These are phyloP conservation scores for Aspergillus sp. DNA, from an alignment of 2,329 filamentous ascomycete species.

Conservation along the genomic window DNA sequence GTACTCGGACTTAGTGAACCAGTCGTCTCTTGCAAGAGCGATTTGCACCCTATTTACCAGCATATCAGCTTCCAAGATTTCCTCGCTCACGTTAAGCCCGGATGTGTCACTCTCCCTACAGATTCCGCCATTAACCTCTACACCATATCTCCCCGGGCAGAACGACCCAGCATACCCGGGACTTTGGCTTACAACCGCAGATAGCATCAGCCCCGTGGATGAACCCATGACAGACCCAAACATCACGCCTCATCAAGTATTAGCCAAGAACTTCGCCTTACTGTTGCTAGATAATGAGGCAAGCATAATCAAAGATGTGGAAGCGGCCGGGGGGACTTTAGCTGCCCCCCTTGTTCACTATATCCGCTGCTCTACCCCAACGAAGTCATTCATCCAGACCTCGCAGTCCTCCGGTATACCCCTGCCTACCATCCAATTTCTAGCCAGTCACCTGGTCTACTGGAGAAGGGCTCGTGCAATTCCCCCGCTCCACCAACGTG, in stretches of 20 bases:
- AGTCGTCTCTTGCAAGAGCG: slow-evolving; percentile 76
- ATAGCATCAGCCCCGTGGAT: slow-evolving; percentile 72
- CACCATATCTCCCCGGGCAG: slow-evolving; percentile 69
- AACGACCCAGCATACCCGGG: slow-evolving; percentile 70
- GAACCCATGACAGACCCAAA: slow-evolving; percentile 60
- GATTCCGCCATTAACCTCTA: slow-evolving; percentile 63
- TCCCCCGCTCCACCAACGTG: slow-evolving; percentile 82
- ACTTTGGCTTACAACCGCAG: slow-evolving; percentile 84
- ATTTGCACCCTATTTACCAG: slow-evolving; percentile 80
- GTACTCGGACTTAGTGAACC: slow-evolving; percentile 50
- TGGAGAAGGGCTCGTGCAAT: slow-evolving; percentile 93
- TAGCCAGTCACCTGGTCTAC: slow-evolving; percentile 91
- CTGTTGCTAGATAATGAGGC: slow-evolving; percentile 81
- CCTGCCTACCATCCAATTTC: slow-evolving; percentile 76
- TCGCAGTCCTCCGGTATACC: slow-evolving; percentile 64
- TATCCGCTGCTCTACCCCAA: slow-evolving; percentile 59
- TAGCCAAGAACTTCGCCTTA: slow-evolving; percentile 84
- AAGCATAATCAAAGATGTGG: slow-evolving; percentile 69
- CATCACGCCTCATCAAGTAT: slow-evolving; percentile 51
- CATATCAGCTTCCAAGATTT: slow-evolving; percentile 81
- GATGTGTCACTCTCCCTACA: slow-evolving; percentile 62
- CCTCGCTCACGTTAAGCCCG: slow-evolving; percentile 73
- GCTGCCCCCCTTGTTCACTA: slow-evolving; percentile 76
- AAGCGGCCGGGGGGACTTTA: slow-evolving; percentile 71
- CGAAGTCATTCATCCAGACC: slow-evolving; percentile 71